These are phyloP conservation scores for Colletotrichum sp. DNA, from an alignment of 2,329 filamentous ascomycete genomes.

Conservation along the genomic window DNA sequence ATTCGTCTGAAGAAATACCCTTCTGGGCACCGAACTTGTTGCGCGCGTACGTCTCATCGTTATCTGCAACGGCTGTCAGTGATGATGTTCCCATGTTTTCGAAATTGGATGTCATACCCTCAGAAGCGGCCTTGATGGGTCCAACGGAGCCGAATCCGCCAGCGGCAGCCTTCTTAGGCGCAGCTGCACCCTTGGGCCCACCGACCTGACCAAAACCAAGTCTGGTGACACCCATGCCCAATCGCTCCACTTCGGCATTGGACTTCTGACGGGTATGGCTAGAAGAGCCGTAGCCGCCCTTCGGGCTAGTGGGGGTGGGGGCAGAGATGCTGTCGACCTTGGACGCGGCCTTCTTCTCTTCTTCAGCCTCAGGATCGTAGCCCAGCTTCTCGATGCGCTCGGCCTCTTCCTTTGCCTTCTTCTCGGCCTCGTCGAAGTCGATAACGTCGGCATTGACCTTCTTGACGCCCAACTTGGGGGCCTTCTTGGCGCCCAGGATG, in stretches of 20 bases:
- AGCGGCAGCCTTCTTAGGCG: conserved; percentile 70
- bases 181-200: conserved; percentile 59
- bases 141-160: conserved; percentile 88
- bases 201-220: conserved; percentile 90
- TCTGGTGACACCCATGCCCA: conserved; percentile 87
- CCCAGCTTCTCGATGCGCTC: conserved; percentile 95
- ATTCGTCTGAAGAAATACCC: conserved; percentile 97
- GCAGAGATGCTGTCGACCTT: conserved; percentile 67
- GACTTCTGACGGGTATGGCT: conserved; percentile 63
- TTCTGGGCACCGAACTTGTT: conserved; percentile 92
- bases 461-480: conserved; percentile 87
- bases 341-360: conserved; percentile 48
- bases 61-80: conserved; percentile 49
- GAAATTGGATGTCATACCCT: conserved; percentile 57
- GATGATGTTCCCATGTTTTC: neutral
- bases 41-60: conserved; percentile 83
- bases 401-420: conserved; percentile 95
- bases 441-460: conserved; percentile 83
- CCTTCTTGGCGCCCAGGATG: conserved; percentile 86
- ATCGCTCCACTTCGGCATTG: conserved; percentile 81
- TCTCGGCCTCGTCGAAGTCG: conserved; percentile 97
- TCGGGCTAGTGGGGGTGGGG: conserved; percentile 77
- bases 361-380: conserved; percentile 91
- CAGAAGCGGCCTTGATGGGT: conserved; percentile 70
- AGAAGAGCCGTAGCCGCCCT: conserved; percentile 67